Base-by-base conservation (phyloP, 768 basidiomycete species). In the Saitozyma sp. region DNA sequence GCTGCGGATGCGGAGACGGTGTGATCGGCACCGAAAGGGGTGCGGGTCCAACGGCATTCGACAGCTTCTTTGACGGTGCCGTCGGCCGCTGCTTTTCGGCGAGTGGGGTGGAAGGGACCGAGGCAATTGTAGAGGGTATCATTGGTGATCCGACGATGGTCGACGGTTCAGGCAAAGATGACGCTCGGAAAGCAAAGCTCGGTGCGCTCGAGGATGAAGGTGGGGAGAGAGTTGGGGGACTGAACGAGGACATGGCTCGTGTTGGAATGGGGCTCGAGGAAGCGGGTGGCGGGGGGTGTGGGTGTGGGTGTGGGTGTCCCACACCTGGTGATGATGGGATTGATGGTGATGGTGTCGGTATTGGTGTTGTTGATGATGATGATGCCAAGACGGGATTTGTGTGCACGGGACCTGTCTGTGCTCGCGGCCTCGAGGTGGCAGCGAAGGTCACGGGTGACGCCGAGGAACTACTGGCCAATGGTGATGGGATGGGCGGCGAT, bases 41-140 rank as follows among this genome's bases (percentile, higher is more conserved):
- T 5, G 54, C 20, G 11, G 57, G 13, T 45, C 54, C 38, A 14
- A 41, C 43, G 29, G 42, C 20, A 1, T 39, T 51, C 9, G 66
- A 64, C 10, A 49, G 39, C 57, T 63, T 65, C 43, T 65, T 68
- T 9, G 39, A 54, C 38, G 59, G 56, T n/a, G 57, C 42, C 3
- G 57, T 39, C n/a, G 52, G 53, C 3, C 50, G 50, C 6, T 61
- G 52, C 5, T 41, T 51, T 29, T 29, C 29, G 29, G 29, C 29
- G 29, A 29, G 2, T 29, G 29, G 29, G 29, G 29, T 29, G 29
- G 29, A 29, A 29, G 29, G 29, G 29, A 29, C 29, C 29, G 29
- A 29, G 29, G 29, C 29, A 5, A 29, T 29, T 29, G 29, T 29
- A 29, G 29, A 29, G 29, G 29, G 29, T 29, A 29, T 29, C 29